Percentiles rank a stretch among this genome's conserved stretches.
phyloP scores from a whole-genome alignment of 2,329 filamentous ascomycete genomes.

The Aspergillus chevalieri region DNA sequence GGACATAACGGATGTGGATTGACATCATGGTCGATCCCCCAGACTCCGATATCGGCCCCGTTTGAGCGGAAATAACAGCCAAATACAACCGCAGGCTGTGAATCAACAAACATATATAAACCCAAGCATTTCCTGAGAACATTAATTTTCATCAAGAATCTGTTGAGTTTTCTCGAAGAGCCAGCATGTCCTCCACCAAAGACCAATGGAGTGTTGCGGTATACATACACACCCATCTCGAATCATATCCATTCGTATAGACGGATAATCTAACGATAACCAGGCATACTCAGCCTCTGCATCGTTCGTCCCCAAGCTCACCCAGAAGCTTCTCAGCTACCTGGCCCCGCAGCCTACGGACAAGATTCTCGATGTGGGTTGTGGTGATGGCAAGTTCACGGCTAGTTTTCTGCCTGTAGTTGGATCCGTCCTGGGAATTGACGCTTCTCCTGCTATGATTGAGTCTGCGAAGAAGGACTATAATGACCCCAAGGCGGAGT shows the following conservation, averaged over 20 bases:
- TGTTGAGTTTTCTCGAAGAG: neutral
- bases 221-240: neutral
- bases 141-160: neutral
- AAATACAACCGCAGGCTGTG: neutral
- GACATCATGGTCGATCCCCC: neutral
- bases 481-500: slow-evolving; percentile 21
- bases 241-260: neutral
- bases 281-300: slow-evolving; percentile 57
- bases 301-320: slow-evolving; percentile 58
- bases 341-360: slow-evolving; percentile 55
- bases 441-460: slow-evolving; percentile 57
- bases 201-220: slow-evolving; percentile 38
- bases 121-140: neutral
- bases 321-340: slow-evolving; percentile 53
- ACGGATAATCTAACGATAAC: slow-evolving; percentile 1
- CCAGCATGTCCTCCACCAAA: neutral
- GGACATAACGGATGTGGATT: neutral
- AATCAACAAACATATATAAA: neutral
- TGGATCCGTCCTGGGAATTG: slow-evolving; percentile 51
- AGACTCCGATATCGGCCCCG: neutral
- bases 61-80: slow-evolving; percentile 9
- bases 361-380: slow-evolving; percentile 57
- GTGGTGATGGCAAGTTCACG: slow-evolving; percentile 58
- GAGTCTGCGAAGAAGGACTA: slow-evolving; percentile 43
- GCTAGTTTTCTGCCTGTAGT: slow-evolving; percentile 48